Evolutionary conservation across 2,329 filamentous ascomycete genomes (phyloP), one percentile per base, ranked within the genome.

Genomic region (Colletotrichum liriopes): DNA sequence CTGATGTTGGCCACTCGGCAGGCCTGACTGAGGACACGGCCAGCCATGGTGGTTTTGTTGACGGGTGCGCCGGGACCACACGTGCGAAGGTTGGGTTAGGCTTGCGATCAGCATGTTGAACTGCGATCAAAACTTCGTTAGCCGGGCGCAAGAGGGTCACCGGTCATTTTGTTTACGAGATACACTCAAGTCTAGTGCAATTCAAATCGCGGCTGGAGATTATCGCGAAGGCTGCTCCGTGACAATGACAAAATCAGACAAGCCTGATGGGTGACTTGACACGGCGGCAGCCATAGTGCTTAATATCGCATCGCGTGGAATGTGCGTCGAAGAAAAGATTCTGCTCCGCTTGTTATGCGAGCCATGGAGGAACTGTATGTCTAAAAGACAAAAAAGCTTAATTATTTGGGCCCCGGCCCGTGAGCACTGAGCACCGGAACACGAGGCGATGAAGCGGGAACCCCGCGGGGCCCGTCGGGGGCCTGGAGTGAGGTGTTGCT

Each of bases 391-490:
- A 32, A 52, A 60, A 60, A 70, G 67, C 61, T 70, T 70, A 54
- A 32, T 32, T 32, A 32, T 32, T 32, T 65, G 60, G 41, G 35
- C 54, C 45, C 18, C 26, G 26, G 32, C 29, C 60, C 9, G 18
- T 59, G 26, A 35, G 54, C 35, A 37, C 35, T 65, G 14, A 51
- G 61, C n/a, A 32, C 26, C 37, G 39, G 55, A 56, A 20, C 23
- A 65, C 29, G 37, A 70, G 26, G 45, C 12, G 26, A 65, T 59
- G 67, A 29, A 45, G 37, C 37, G 61, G 43, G n/a, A 59, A 65
- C 66, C 66, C 66, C 66, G 60, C 66, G 35, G 52, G n/a, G 41
- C 43, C 43, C 59, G 32, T 41, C 23, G 61, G 52, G 20, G n/a
- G n/a, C 45, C 6, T 49, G 45, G n/a, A 18, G 9, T 23, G 52